Conservation (phyloP, 73 alveolate species). For the Paramecium primaurelia region DNA sequence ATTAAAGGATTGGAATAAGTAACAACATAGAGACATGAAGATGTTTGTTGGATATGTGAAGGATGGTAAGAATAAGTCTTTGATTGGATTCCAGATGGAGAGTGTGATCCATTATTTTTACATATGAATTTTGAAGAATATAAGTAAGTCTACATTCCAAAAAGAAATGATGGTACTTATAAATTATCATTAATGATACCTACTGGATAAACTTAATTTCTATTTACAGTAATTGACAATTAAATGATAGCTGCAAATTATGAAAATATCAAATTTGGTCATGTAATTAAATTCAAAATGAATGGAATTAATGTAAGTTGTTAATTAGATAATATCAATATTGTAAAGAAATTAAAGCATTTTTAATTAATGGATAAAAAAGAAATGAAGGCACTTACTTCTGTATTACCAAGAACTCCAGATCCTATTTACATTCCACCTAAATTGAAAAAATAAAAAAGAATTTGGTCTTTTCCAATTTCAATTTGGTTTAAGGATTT, state of each 20-base stretch:
- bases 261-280: background rate
- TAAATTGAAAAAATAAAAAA: slow-evolving; percentile 40
- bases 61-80: slow-evolving; percentile 77
- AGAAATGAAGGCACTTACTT: slow-evolving; percentile 17
- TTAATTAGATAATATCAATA: background rate
- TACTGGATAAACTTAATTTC: slow-evolving; percentile 42
- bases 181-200: slow-evolving; percentile 50
- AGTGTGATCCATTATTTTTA: slow-evolving; percentile 62
- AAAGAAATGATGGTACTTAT: background rate
- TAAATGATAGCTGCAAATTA: background rate
- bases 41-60: slow-evolving; percentile 87
- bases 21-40: slow-evolving; percentile 31
- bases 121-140: slow-evolving; percentile 75
- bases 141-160: slow-evolving; percentile 58
- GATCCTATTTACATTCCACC: slow-evolving; percentile 60
- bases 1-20: slow-evolving; percentile 48
- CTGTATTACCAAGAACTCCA: slow-evolving; percentile 56
- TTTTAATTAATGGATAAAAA: background rate
- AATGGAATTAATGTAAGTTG: background rate
- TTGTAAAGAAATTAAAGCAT: background rate
- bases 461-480: slow-evolving; percentile 58
- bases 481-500: slow-evolving; percentile 58
- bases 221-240: slow-evolving; percentile 47
- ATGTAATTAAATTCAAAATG: background rate
- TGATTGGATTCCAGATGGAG: slow-evolving; percentile 69